Evolutionary conservation across 371 early-diverging fungal genomes (phyloP).

Genomic region (Mortierella sp.): DNA sequence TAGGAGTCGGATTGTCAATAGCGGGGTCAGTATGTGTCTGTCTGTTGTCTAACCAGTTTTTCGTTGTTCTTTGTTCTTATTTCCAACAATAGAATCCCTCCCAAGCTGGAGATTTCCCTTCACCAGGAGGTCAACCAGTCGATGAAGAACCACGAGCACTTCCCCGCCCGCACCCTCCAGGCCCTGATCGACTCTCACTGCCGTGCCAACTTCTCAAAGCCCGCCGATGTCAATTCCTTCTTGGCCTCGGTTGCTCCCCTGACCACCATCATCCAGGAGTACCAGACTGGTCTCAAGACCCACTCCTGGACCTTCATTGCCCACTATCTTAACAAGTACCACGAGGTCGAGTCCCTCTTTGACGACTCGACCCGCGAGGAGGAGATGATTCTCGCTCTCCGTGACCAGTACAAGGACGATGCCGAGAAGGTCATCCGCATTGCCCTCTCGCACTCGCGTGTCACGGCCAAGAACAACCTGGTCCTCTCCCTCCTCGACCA

Average conservation of each 20-base stretch:
- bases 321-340: slow-evolving; percentile 86
- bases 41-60: neutral
- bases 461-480: slow-evolving; percentile 83
- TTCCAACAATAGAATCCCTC: slow-evolving; percentile 72
- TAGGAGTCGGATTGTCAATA: slow-evolving; percentile 3
- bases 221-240: slow-evolving; percentile 76
- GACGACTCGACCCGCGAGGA: slow-evolving; percentile 83
- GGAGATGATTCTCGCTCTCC: slow-evolving; percentile 85
- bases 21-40: neutral
- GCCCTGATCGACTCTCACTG: slow-evolving; percentile 72
- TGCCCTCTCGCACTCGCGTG: slow-evolving; percentile 88
- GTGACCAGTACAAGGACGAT: slow-evolving; percentile 89
- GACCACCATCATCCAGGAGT: slow-evolving; percentile 74
- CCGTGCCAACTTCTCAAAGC: slow-evolving; percentile 64
- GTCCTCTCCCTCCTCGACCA: slow-evolving; percentile 84
- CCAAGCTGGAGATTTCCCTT: slow-evolving; percentile 74
- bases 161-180: slow-evolving; percentile 84
- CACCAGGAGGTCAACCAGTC: slow-evolving; percentile 62
- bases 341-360: slow-evolving; percentile 89
- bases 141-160: slow-evolving; percentile 62
- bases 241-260: slow-evolving; percentile 77
- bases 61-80: neutral
- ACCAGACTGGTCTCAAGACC: slow-evolving; percentile 80
- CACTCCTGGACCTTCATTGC: slow-evolving; percentile 83
- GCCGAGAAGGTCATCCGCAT: slow-evolving; percentile 81